These are phyloP conservation scores for Jacaranda copaia DNA, from an alignment of 257 asterid genomes.

Conservation along the genomic window DNA sequence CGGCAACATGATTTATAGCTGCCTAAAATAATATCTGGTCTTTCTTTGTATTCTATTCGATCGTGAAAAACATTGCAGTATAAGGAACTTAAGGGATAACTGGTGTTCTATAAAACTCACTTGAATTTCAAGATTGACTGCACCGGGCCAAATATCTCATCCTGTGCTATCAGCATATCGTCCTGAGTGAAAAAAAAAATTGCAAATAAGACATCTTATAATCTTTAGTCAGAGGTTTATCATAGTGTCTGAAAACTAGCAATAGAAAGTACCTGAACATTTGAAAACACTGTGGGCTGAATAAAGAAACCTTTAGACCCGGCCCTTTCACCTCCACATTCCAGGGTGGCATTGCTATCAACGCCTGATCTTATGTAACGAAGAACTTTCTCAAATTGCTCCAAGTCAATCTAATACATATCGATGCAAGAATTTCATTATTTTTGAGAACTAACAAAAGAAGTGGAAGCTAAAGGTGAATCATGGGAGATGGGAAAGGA, in stretches of 20 bases:
- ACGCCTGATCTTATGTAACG: conserved; percentile 68
- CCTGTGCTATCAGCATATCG: conserved; percentile 74
- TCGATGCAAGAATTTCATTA: background rate
- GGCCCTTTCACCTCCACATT: conserved; percentile 73
- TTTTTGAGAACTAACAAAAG: background rate
- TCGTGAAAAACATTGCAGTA: background rate
- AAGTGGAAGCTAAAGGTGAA: background rate
- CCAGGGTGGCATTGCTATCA: conserved; percentile 66
- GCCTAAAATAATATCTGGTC: too few relatives aligned
- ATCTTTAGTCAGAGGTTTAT: too few relatives aligned
- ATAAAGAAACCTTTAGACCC: conserved; percentile 79
- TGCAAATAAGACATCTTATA: too few relatives aligned
- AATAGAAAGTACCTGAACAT: conserved; percentile 63
- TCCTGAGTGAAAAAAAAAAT: conserved; percentile 48
- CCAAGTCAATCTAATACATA: conserved; percentile 58
- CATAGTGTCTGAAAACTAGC: background rate
- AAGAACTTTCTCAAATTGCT: conserved; percentile 77
- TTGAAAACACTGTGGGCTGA: conserved; percentile 81
- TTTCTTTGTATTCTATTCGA: too few relatives aligned
- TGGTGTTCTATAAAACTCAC: conserved; percentile 45
- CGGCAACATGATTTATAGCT: background rate
- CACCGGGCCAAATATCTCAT: conserved; percentile 87
- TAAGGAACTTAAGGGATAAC: background rate
- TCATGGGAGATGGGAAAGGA: background rate
- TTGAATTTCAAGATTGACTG: conserved; percentile 77